Conservation (phyloP, 768 basidiomycete genomes). For the Termitomyces sp. region DNA sequence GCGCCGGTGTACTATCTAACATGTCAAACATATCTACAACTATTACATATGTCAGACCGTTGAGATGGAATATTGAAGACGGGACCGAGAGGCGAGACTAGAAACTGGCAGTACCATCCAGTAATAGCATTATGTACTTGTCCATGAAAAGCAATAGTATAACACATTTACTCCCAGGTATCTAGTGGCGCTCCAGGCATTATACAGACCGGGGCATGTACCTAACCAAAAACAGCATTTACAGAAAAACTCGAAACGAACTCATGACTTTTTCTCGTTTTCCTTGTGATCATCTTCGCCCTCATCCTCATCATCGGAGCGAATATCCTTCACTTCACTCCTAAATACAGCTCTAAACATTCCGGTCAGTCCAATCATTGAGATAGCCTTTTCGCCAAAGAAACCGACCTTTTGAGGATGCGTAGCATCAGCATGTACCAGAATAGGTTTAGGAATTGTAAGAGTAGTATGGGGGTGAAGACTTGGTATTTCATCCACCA, state of each 20-base stretch:
- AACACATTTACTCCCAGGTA: not conserved
- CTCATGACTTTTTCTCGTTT: not conserved
- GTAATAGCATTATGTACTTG: too few species aligned
- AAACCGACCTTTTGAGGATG: slow-evolving; percentile 65
- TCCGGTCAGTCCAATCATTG: slow-evolving; percentile 10
- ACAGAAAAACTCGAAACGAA: not conserved
- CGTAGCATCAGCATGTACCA: slow-evolving; percentile 89
- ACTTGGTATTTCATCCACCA: slow-evolving; percentile 84
- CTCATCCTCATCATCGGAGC: slow-evolving; percentile 1
- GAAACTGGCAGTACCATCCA: too few species aligned
- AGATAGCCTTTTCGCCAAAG: not conserved
- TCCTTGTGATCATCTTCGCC: not conserved
- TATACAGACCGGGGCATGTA: not conserved
- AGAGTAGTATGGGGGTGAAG: slow-evolving; percentile 65
- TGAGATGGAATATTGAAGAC: too few species aligned
- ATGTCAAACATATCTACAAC: too few species aligned
- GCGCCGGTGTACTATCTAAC: too few species aligned
- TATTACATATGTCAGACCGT: too few species aligned
- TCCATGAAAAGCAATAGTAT: not conserved
- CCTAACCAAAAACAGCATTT: not conserved
- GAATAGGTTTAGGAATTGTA: slow-evolving; percentile 87
- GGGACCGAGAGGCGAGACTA: too few species aligned
- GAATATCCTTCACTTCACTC: not conserved
- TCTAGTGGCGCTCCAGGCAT: not conserved
- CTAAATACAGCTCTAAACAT: slow-evolving; percentile 43